Conservation (phyloP, 2,329 filamentous ascomycete genomes). For the Pseudocercospora macadamiae region DNA sequence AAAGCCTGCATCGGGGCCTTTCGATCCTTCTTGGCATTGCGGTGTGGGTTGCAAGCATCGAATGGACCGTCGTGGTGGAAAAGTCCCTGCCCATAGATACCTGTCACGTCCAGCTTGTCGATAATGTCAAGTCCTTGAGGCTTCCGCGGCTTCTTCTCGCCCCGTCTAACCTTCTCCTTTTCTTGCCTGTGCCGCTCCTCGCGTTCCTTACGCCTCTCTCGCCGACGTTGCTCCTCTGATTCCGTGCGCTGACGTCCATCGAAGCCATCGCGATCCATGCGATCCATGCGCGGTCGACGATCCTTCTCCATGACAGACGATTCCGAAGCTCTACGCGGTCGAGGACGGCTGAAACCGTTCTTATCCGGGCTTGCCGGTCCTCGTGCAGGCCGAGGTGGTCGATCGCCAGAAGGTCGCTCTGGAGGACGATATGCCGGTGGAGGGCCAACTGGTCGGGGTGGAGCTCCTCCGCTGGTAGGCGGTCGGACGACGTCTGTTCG, state of each 20-base stretch:
- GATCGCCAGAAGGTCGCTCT: slow-evolving; percentile 67
- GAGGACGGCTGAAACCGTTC: slow-evolving; percentile 43
- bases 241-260: slow-evolving; percentile 36
- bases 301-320: slow-evolving; percentile 71
- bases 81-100: slow-evolving; percentile 92
- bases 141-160: slow-evolving; percentile 42
- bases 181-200: slow-evolving; percentile 56
- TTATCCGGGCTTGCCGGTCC: slow-evolving; percentile 47
- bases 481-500: slow-evolving; percentile 29
- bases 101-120: slow-evolving; percentile 93
- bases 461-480: slow-evolving; percentile 39
- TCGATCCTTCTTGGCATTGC: slow-evolving; percentile 80
- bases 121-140: slow-evolving; percentile 76
- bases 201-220: slow-evolving; percentile 49
- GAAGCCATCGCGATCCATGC: slow-evolving; percentile 30
- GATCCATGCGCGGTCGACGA: slow-evolving; percentile 59
- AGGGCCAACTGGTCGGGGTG: slow-evolving; percentile 50
- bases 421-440: slow-evolving; percentile 60
- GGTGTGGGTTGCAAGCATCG: slow-evolving; percentile 91
- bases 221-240: slow-evolving; percentile 57
- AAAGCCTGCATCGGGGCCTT: slow-evolving; percentile 96
- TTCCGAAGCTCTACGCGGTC: slow-evolving; percentile 73
- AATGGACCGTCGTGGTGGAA: slow-evolving; percentile 98
- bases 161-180: slow-evolving; percentile 43
- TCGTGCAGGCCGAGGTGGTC: slow-evolving; percentile 44